Evolutionary conservation across 257 asterid species (phyloP), one percentile per base, ranked within the genome.

Genomic region (Striga asiatica): DNA sequence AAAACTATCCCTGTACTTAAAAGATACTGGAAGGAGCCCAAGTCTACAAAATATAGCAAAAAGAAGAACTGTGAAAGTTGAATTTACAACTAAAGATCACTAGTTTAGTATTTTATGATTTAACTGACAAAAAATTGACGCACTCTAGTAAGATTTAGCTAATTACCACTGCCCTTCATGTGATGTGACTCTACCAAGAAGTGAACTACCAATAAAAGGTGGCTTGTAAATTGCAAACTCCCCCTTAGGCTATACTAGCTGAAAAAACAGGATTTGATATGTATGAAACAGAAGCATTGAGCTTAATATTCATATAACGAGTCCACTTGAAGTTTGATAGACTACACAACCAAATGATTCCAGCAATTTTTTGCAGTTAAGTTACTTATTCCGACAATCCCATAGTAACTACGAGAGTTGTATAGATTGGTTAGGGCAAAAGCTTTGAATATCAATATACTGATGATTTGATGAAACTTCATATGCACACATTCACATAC

Each of bases 1-100:
- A 68, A 73, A 72, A 68, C 50, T 48, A n/a, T 29, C 16, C 52
- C 60, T 21, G 42, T 72, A 63, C 17, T 43, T 66, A 71, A 28
- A 31, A 48, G 56, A 49, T 23, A 53, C 43, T 55, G 12, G 32
- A 19, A 54, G 46, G 37, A 37, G 46, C 32, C 16, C 17, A 52
- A 38, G 29, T 50, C 64, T 28, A 49, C 21, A 45, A 20, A 29
- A 35, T 60, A 58, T 61, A 39, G 45, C 39, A 31, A 46, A 20
- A 19, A 32, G 12, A 11, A 23, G 41, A 12, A 29, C 50, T 12
- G 48, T 17, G 17, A 21, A 58, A n/a, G n/a, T n/a, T n/a, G 22
- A 55, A 19, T 28, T 47, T 42, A 13, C 22, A 49, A 3, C 39
- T 19, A 45, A 58, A 52, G 27, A 34, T 58, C 52, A 50, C 42